phyloP scores from a whole-genome alignment of 2,329 filamentous ascomycete species.

The Colletotrichum melonis region DNA sequence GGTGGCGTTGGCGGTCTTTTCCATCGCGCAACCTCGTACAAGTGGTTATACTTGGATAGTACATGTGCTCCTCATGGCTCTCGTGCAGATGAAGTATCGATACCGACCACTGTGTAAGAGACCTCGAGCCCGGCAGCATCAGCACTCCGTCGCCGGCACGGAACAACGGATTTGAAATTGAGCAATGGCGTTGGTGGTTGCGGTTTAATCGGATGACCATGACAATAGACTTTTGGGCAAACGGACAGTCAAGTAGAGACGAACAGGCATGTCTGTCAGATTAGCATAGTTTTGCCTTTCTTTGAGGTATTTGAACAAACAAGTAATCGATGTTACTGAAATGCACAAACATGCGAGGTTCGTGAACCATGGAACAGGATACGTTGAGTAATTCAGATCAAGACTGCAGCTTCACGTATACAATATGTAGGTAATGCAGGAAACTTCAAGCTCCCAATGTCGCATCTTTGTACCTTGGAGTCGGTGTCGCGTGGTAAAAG shows the following conservation, averaged over 20 bases:
- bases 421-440: no score
- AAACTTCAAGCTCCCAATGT: background rate
- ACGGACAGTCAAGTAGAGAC: background rate
- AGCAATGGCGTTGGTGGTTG: constrained; percentile 33
- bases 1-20: background rate
- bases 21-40: background rate
- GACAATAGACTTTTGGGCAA: constrained; percentile 6
- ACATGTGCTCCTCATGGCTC: background rate
- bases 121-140: no score
- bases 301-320: background rate
- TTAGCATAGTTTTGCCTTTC: background rate
- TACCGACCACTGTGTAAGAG: background rate
- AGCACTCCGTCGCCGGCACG: background rate
- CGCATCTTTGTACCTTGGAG: no score
- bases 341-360: background rate
- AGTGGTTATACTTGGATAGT: background rate
- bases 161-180: constrained; percentile 9
- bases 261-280: background rate
- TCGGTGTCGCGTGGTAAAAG: background rate
- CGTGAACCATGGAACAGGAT: background rate
- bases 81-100: background rate
- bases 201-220: constrained; percentile 10
- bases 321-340: background rate
- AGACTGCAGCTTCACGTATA: background rate
- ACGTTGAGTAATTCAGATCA: background rate